Conservation (phyloP, 2,329 filamentous ascomycete genomes). For the Teratosphaeria viscida region DNA sequence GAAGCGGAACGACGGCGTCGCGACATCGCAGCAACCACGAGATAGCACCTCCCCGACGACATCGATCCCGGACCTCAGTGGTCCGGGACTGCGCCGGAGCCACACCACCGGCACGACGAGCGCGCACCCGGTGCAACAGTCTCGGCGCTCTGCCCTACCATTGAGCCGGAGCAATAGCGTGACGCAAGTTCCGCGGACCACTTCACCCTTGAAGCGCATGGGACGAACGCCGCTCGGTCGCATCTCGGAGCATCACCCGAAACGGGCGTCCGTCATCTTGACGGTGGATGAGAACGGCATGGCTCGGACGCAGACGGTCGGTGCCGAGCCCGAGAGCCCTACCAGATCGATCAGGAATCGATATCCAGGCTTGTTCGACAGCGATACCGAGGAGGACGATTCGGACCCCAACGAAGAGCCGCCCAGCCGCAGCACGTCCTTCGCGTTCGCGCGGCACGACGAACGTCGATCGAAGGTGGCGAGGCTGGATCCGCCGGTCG, state of each 20-base stretch:
- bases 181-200: conserved; percentile 31
- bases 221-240: conserved; percentile 31
- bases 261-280: conserved; percentile 33
- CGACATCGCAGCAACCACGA: conserved; percentile 30
- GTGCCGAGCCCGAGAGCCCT: conserved; percentile 22
- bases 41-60: conserved; percentile 29
- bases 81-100: conserved; percentile 32
- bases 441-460: conserved; percentile 18
- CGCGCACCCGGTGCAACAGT: conserved; percentile 12
- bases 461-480: conserved; percentile 21
- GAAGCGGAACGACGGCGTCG: conserved; percentile 17
- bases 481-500: conserved; percentile 24
- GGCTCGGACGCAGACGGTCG: conserved; percentile 36
- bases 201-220: conserved; percentile 38
- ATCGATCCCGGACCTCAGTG: conserved; percentile 19
- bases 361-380: conserved; percentile 37
- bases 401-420: conserved; percentile 15
- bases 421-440: conserved; percentile 21
- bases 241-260: conserved; percentile 34
- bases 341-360: conserved; percentile 27
- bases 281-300: conserved; percentile 38
- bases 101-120: conserved; percentile 33
- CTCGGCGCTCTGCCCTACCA: conserved; percentile 19
- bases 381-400: conserved; percentile 24
- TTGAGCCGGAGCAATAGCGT: conserved; percentile 18